Conservation (phyloP, 164 flowering plant species). For the Tetrastigma voinierianum region DNA sequence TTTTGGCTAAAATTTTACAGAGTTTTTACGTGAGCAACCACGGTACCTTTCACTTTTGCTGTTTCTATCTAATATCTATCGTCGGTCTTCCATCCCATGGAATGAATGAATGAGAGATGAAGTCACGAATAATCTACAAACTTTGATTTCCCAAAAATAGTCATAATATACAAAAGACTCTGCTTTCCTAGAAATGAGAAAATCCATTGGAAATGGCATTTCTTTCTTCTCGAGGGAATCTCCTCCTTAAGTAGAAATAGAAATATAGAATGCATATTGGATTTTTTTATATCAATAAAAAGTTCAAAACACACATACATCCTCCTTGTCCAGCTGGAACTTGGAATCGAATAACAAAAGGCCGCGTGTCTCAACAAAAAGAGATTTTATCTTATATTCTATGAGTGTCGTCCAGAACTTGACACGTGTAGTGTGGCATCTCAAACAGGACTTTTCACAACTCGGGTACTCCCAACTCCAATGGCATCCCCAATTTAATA, state of each 20-base stretch:
- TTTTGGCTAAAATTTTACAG: too few species aligned
- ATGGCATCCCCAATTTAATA: slow-evolving; percentile 7
- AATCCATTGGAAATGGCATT: slow-evolving; percentile 14
- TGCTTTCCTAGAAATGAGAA: not conserved
- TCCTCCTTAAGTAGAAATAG: too few species aligned
- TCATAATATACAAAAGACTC: too few species aligned
- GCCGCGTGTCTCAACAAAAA: slow-evolving; percentile 18
- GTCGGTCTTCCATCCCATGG: too few species aligned
- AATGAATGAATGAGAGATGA: too few species aligned
- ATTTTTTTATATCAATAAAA: slow-evolving; percentile 5
- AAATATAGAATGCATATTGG: too few species aligned
- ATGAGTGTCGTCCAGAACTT: not conserved
- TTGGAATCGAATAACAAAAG: slow-evolving; percentile 26
- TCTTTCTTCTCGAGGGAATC: not conserved
- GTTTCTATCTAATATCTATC: too few species aligned
- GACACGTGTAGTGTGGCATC: slow-evolving; percentile 23
- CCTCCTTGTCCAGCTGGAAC: slow-evolving; percentile 13
- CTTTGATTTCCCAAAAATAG: too few species aligned
- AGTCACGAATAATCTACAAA: too few species aligned
- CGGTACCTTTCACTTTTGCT: too few species aligned
- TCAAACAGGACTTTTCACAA: slow-evolving; percentile 9
- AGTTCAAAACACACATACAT: too few species aligned
- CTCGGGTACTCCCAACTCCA: slow-evolving; percentile 3
- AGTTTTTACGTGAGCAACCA: too few species aligned
- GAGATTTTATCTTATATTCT: slow-evolving; percentile 2